A percentile compares a stretch with the other conserved stretches of the same genome.
These are phyloP conservation scores for Capsaspora owczarzaki DNA, from an alignment of 78 protist species.

Conservation along the genomic window DNA sequence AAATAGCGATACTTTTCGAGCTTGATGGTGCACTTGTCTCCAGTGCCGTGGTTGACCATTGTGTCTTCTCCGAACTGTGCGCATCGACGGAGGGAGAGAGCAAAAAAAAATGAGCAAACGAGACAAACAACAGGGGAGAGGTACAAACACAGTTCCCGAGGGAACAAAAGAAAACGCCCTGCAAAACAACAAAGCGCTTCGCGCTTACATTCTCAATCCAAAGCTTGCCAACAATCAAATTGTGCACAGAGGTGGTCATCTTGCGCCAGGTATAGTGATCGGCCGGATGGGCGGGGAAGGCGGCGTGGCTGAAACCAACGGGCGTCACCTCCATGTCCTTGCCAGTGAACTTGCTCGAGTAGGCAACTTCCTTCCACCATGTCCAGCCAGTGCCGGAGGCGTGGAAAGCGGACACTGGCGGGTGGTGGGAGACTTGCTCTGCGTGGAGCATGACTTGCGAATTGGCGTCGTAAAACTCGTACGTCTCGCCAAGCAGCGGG, in stretches of 20 bases:
- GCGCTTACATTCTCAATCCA: constrained; percentile 15
- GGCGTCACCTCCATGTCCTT: constrained; percentile 6
- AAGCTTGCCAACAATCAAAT: constrained; percentile 16
- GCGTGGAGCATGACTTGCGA: not conserved
- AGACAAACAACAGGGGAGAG: not conserved
- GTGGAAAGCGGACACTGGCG: constrained; percentile 34
- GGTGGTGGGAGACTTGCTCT: constrained; percentile 33
- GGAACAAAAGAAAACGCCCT: not conserved
- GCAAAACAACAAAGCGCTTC: not conserved
- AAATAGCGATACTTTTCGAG: not conserved
- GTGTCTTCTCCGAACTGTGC: constrained; percentile 12
- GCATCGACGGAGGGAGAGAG: not conserved
- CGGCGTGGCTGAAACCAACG: not conserved
- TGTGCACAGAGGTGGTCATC: constrained; percentile 18
- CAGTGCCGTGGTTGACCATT: constrained; percentile 9
- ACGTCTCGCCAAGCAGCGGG: constrained; percentile 44
- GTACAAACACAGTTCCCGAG: not conserved
- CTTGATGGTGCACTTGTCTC: not conserved
- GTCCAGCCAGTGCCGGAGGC: constrained; percentile 9
- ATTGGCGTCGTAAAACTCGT: constrained; percentile 4
- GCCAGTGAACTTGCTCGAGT: not conserved
- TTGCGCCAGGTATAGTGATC: constrained; percentile 22
- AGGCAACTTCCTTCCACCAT: not conserved
- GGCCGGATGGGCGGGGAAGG: not conserved
- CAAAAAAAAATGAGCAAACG: not conserved